Evolutionary conservation across 495 filamentous ascomycete species (phyloP), one percentile per base, ranked within the genome.

Genomic region (Hypoxylon crocopeplum): DNA sequence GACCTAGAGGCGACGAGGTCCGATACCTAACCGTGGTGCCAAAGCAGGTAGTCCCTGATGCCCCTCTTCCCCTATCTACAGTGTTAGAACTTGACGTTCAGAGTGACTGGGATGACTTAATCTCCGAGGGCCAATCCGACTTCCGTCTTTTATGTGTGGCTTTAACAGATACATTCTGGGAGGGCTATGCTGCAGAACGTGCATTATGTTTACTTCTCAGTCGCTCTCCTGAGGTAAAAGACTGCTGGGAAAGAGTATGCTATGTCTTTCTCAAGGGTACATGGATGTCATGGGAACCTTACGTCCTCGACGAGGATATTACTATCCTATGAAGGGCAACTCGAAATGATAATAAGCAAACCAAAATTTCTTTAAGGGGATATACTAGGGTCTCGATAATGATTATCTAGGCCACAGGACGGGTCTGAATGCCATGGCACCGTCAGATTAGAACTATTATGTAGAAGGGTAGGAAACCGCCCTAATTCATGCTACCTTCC

Each of bases 21-120:
- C 5, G 12, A 12, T 34, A 7, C 32, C 5, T 52, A 25, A 42
- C 37, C 5, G 38, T 52, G 16, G 27, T 42, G 37, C 48, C 48
- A 5, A 25, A 16, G 11, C 24, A 24, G 6, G 15, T 27, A n/a
- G 11, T 21, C 11, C 24, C 38, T 1, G 24, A n/a, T 11, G n/a
- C 16, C 12, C 11, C 37, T 22, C 15, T 17, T 17, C 38, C 38
- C 17, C 21, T 41, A 10, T 17, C 36, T 8, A 41, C 37, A 10
- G 25, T 52, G 10, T 42, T 52, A 37, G 37, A 52, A 25, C 24
- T 41, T 7, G 48, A 52, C 20, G 48, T 52, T 12, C 48, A 41
- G 7, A 52, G 48, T 8, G 48, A 52, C 25, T 53, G 49, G 49
- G 38, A 53, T 7, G 39, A 22, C 12, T 25, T 44, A 10, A 20